phyloP scores from a whole-genome alignment of 164 flowering plant species.

The Hamamelis virginiana region DNA sequence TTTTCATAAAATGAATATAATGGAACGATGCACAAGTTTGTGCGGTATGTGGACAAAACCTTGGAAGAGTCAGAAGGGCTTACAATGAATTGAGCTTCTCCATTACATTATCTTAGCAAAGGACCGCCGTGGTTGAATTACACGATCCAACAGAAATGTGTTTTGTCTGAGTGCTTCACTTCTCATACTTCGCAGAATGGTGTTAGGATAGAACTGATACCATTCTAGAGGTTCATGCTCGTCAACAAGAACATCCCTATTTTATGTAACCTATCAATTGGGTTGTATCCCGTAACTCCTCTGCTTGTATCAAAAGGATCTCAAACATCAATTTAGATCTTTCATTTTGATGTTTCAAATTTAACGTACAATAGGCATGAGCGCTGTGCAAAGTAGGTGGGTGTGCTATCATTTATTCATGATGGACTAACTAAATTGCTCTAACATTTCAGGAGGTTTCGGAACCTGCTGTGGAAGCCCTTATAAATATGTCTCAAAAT shows the following conservation, averaged over 20 bases:
- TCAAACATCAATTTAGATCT: not conserved
- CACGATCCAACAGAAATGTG: too few relatives aligned
- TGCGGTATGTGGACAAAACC: too few relatives aligned
- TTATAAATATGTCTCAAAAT: slow-evolving; percentile 81
- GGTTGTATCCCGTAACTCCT: not conserved
- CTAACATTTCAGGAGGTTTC: slow-evolving; percentile 64
- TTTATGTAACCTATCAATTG: not conserved
- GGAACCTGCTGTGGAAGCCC: slow-evolving; percentile 88
- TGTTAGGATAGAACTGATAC: not conserved
- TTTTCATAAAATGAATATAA: not conserved
- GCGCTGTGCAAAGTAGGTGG: not conserved
- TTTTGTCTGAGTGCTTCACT: not conserved
- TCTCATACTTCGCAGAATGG: not conserved
- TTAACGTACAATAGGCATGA: not conserved
- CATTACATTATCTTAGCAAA: not conserved
- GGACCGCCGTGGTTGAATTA: not conserved
- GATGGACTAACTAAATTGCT: not conserved
- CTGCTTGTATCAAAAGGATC: not conserved
- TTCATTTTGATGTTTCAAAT: not conserved
- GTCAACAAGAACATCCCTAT: not conserved
- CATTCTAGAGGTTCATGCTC: not conserved
- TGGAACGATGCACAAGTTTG: too few relatives aligned
- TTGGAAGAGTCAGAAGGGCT: too few relatives aligned
- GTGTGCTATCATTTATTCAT: not conserved
- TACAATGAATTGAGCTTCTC: not conserved